Conservation (phyloP, 2,329 filamentous ascomycete genomes). For the Bipolaris oryzae region DNA sequence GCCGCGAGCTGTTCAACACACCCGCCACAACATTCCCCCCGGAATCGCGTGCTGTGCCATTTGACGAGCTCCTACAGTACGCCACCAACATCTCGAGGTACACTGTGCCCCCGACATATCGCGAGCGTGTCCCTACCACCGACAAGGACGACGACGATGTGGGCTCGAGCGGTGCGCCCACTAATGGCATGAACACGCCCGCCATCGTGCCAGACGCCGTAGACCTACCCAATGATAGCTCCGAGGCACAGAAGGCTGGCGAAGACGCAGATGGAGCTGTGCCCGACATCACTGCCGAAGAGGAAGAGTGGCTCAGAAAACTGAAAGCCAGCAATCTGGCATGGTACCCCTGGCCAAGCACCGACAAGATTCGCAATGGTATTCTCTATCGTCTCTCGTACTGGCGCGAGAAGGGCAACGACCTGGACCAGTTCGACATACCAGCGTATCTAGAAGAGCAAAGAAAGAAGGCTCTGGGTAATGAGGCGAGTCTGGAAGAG, state of each 20-base stretch:
- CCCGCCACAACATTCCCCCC: conserved; percentile 49
- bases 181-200: conserved; percentile 40
- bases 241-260: conserved; percentile 22
- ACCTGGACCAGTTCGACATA: conserved; percentile 30
- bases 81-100: conserved; percentile 81
- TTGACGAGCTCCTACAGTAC: conserved; percentile 76
- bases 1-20: conserved; percentile 70
- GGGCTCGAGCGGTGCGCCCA: conserved; percentile 33
- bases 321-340: conserved; percentile 34
- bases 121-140: conserved; percentile 30
- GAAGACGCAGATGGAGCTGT: conserved; percentile 16
- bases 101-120: conserved; percentile 70
- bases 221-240: conserved; percentile 30
- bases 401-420: conserved; percentile 29
- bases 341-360: conserved; percentile 78
- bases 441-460: conserved; percentile 31
- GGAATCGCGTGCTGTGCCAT: conserved; percentile 60
- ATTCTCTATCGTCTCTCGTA: conserved; percentile 57
- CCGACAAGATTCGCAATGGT: conserved; percentile 71
- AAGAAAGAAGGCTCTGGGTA: conserved; percentile 11
- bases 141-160: conserved; percentile 30
- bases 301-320: conserved; percentile 44
- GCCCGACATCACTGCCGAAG: conserved; percentile 36
- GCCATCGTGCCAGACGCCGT: conserved; percentile 32
- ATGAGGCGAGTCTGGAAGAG: neutral